Evolutionary conservation across 2,329 filamentous ascomycete species (phyloP), one percentile per base, ranked within the genome.

Genomic region (Bipolaris oryzae): DNA sequence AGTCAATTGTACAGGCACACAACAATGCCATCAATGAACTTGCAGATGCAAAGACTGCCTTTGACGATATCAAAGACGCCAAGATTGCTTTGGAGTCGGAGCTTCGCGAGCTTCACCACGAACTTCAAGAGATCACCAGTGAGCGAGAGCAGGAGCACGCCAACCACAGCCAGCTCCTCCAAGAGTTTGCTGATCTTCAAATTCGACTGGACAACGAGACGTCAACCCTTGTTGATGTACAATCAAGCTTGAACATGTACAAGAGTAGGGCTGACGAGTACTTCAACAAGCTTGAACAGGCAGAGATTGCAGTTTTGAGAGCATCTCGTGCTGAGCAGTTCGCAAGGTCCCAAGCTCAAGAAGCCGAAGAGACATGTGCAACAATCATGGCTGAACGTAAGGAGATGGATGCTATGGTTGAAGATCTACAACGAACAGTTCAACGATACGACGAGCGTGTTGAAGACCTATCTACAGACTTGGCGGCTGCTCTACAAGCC

Each of bases 281-380:
- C 77, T 99, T 97, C 78, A 90, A 87, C 80, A 97, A 96, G 78
- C 86, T 99, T 18, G 94, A 99, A 76, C 94, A 98, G 73, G 95
- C 95, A 15, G 94, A 99, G 76, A 96, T 98, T 64, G 88, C 93
- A 0, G 93, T 98, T 16, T 85, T 99, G 62, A 97, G 97, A 76
- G 94, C 94, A 15, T 89, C 85, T 58, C 87, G 94, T 21, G 94
- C 95, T 0, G 94, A 98, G 77, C 92, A 96, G 68, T 97, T 98
- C 74, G 94, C 94, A 54, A 96, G 91, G 76, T 84, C 90, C 0
- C 94, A 97, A 73, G 90, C 91, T 9, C 89, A 87, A 69, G 94
- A 99, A 77, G 90, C 92, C 0, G 95, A 98, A 71, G 93, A 98
- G 57, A 92, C 88, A 5, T 96, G 89, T 68, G 92, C 91, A 0